Percentiles rank a stretch among this genome's conserved stretches.
phyloP scores from a whole-genome alignment of 768 basidiomycete species.

The Pisolithus albus region DNA sequence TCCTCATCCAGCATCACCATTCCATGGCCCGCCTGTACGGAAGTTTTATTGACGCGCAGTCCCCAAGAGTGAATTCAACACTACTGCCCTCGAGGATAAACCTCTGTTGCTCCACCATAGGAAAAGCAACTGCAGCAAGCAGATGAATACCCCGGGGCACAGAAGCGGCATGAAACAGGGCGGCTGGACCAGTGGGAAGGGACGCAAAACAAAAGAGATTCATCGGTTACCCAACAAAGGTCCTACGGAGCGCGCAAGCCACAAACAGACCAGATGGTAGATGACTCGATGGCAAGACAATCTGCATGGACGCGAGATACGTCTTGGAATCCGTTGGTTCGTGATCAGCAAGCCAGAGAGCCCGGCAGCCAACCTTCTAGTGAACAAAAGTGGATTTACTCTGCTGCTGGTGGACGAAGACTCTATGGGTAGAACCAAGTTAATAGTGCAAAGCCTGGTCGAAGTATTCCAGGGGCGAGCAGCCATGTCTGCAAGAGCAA shows the following conservation, averaged over 20 bases:
- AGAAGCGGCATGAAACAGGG: constrained; percentile 8
- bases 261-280: constrained; percentile 15
- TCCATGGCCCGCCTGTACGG: constrained; percentile 12
- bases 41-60: constrained; percentile 5
- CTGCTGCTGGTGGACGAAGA: constrained; percentile 8
- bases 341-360: background rate
- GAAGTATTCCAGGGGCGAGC: constrained; percentile 16
- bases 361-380: background rate
- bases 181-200: constrained; percentile 7
- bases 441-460: constrained; percentile 31
- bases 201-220: constrained; percentile 6
- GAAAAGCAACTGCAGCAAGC: constrained; percentile 34
- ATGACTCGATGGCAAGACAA: constrained; percentile 18
- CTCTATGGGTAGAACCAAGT: constrained; percentile 25
- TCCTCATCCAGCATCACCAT: constrained; percentile 7
- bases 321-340: constrained; percentile 27
- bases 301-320: constrained; percentile 12
- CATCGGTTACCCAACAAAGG: constrained; percentile 7
- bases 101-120: constrained; percentile 47
- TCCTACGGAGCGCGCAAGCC: constrained; percentile 5
- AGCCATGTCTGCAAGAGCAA: constrained; percentile 15
- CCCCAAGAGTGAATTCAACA: constrained; percentile 21
- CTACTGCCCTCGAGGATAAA: constrained; percentile 46
- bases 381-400: constrained; percentile 1
- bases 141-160: constrained; percentile 12